Conservation (phyloP, 129 eudicot species). For the Flaveria ramosissima region DNA sequence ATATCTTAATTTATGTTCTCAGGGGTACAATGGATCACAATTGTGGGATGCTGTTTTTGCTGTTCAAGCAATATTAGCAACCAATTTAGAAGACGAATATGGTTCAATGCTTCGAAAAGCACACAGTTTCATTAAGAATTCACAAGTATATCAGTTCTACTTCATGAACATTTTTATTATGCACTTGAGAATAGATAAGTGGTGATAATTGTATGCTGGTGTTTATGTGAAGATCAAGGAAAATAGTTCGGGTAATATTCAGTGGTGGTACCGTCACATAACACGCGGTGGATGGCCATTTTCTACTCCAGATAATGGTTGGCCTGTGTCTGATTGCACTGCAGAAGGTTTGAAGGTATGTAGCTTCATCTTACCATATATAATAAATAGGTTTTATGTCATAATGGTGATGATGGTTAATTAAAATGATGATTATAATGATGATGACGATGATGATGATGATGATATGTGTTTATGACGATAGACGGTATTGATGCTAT, state of each 20-base stretch:
- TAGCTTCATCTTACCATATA: neutral
- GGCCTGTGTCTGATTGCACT: constrained; percentile 75
- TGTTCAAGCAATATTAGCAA: constrained; percentile 59
- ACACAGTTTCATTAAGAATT: constrained; percentile 47
- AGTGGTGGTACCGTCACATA: constrained; percentile 62
- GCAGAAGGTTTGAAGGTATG: constrained; percentile 66
- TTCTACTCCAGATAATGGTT: constrained; percentile 66
- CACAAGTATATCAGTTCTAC: constrained; percentile 59
- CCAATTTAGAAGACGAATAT: constrained; percentile 48
- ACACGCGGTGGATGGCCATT: constrained; percentile 72
- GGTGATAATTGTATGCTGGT: neutral
- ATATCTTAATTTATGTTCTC: constrained; percentile 11
- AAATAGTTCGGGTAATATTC: constrained; percentile 42
- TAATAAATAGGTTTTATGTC: neutral
- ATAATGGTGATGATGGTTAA: constrained; percentile 10
- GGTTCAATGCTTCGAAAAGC: constrained; percentile 56
- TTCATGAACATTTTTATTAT: too few species aligned
- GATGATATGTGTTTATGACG: constrained; percentile 8
- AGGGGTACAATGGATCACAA: constrained; percentile 74
- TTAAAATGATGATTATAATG: too few species aligned
- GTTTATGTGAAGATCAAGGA: constrained; percentile 41
- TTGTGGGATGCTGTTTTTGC: constrained; percentile 64
- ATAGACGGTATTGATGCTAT: constrained; percentile 53
- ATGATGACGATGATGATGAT: constrained; percentile 10
- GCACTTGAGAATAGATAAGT: neutral